Base-by-base conservation (phyloP, 352 stramenopile species). In the Globisporangium uncinulatum region DNA sequence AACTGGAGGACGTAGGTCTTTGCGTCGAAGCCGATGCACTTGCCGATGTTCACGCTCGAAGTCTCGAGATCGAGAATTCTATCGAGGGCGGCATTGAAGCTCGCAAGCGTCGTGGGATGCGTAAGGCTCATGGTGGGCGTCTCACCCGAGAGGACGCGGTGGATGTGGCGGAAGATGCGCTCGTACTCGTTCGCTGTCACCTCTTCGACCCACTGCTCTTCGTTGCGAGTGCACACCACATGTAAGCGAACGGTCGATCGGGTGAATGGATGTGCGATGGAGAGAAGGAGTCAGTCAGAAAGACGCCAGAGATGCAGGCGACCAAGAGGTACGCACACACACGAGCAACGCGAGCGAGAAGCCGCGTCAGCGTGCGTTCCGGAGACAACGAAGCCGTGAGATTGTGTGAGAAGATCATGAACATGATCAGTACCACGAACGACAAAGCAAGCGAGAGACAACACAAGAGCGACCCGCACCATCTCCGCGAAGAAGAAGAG, bases 401-500 rank as follows among this genome's bases (percentile, higher is more conserved):
- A 8, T 13, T 6, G 34, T 39, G 34, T 39, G 34, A 13, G 34
- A 13, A 39, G 34, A 39, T 13, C 34, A 39, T 13, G 34, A 39
- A 39, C 34, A 39, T 8, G 6, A 8, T 8, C 34, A 39, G 34
- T 2, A 39, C 34, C 34, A 13, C 34, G 34, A 39, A 39, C 6
- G 34, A 39, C 6, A 7, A 7, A 3, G 34, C 6, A 13, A 39
- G 10, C 6, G 34, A 39, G 10, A 39, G 34, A 39, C 7, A 39
- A 13, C 6, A 39, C 6, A 13, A 39, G 34, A 39, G 41, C 7
- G 19, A 31, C 29, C 44, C 64, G 48, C 48, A 86, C 73, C 70
- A 87, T 78, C 61, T 87, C 76, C 41, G 65, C 65, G 44, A 76
- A 88, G 42, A 63, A 73, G 51, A 86, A 86, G 10, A 89, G 51